Conservation (phyloP, 805 yeast species). For the Maudiozyma saulgeensis region DNA sequence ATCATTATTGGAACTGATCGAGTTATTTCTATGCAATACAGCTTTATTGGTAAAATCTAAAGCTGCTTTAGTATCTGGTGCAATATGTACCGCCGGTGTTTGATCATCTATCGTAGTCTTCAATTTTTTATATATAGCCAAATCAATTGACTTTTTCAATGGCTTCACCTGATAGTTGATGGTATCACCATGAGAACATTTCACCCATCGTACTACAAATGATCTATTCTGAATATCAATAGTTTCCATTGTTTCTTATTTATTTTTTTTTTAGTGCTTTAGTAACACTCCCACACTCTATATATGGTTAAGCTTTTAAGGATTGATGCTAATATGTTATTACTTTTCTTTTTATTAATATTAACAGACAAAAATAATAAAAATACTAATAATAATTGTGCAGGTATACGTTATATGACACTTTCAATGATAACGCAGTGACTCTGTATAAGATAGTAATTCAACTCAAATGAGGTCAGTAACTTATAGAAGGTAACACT, state of each 20-base stretch:
- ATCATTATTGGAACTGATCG: conserved; percentile 4
- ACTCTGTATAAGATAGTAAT: no score
- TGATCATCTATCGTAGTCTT: conserved; percentile 16
- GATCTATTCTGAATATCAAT: conserved; percentile 85
- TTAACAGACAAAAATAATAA: no score
- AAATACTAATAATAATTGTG: no score
- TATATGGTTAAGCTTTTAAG: no score
- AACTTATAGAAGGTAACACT: no score
- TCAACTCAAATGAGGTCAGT: no score
- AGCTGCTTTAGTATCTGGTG: conserved; percentile 23
- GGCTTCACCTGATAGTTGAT: conserved; percentile 82
- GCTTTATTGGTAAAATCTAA: conserved; percentile 20
- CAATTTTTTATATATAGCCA: conserved; percentile 29
- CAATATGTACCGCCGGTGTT: conserved; percentile 21
- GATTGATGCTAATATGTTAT: no score
- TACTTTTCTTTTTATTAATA: no score
- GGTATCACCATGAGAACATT: conserved; percentile 54
- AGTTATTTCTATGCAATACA: conserved; percentile 12
- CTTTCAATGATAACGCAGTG: no score
- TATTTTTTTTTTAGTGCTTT: no score
- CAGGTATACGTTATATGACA: no score
- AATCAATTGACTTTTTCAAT: conserved; percentile 47
- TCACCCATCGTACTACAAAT: conserved; percentile 85
- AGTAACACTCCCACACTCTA: no score
- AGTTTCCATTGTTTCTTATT: conserved; percentile 56